Base-by-base conservation (phyloP, 306 rosid species). In the Vicia villosa region DNA sequence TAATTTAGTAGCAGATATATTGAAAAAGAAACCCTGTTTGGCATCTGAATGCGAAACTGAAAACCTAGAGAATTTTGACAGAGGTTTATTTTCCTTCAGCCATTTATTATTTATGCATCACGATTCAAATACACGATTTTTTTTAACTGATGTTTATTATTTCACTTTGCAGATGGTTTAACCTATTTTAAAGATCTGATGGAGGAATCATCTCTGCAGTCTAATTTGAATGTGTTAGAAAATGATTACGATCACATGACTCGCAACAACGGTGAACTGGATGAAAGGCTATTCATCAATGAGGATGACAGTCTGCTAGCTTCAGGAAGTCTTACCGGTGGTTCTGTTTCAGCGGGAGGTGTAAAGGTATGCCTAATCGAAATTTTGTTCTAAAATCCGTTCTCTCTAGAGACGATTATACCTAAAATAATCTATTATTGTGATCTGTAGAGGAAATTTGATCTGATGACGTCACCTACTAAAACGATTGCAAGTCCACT, bases 221-320 rank as follows among this genome's bases (percentile, higher is more conserved):
- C 86, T 32, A 84, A 82, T 78, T 80, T 95, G 78, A 80, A 58
- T 69, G 80, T 84, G 72, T 75, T 95, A 66, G 99, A 95, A 77
- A 89, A 83, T 63, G 91, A 95, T 74, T 87, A 95, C 74, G 87
- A 83, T 52, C 73, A 66, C 77, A 90, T 92, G 55, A 79, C 86
- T 77, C 59, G 72, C 74, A 77, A 78, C 76, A 87, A 87, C 70
- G 89, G 85, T 76, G 99, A 89, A 62, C 74, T 95, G 68, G 99
- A 95, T 83, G 99, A 95, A 79, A 91, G 96, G 75, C 72, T 91
- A 38, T 89, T 91, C 83, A 80, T 95, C 64, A 84, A 91, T 32
- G 95, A 84, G 56, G 96, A 91, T 49, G 99, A 95, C 68, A 89
- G 88, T 86, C 81, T 95, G 73, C 75, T 95, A 79, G 96, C 86